phyloP scores from a whole-genome alignment of 805 yeast genomes.

The Wickerhamomyces bovis region DNA sequence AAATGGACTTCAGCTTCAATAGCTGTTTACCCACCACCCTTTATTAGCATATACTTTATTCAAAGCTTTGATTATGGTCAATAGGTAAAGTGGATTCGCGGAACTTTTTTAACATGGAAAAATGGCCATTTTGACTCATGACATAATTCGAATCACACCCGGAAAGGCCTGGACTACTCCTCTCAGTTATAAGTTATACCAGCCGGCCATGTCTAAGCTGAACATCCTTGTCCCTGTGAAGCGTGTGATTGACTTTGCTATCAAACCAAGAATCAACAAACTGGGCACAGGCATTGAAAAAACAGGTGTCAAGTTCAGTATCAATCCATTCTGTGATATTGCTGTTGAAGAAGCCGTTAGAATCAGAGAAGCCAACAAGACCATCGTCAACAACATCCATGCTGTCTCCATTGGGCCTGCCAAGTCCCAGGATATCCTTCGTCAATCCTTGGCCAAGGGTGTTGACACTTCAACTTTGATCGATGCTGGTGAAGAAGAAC shows the following conservation, averaged over 20 bases:
- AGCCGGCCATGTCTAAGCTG: conserved; percentile 36
- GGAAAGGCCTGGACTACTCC: too few species aligned
- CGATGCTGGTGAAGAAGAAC: conserved; percentile 62
- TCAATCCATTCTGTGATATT: conserved; percentile 97
- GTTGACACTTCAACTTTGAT: conserved; percentile 81
- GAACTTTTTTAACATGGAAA: background rate
- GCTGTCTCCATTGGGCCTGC: conserved; percentile 88
- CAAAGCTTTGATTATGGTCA: too few species aligned
- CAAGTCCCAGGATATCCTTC: conserved; percentile 80
- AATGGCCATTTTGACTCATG: background rate
- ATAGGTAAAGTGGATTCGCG: too few species aligned
- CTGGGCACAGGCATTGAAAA: conserved; percentile 75
- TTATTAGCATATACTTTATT: too few species aligned
- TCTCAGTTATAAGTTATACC: background rate
- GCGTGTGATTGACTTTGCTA: conserved; percentile 89
- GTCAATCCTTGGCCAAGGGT: conserved; percentile 93
- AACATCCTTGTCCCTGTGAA: conserved; percentile 89
- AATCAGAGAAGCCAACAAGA: conserved; percentile 60
- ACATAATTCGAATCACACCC: background rate
- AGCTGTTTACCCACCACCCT: too few species aligned
- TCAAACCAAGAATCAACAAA: conserved; percentile 88
- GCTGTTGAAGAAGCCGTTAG: conserved; percentile 93
- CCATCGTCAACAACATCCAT: conserved; percentile 71
- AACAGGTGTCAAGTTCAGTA: conserved; percentile 84
- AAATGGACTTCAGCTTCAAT: too few species aligned